Conservation (phyloP, 2,329 filamentous ascomycete species). For the Talaromyces rugulosus region DNA sequence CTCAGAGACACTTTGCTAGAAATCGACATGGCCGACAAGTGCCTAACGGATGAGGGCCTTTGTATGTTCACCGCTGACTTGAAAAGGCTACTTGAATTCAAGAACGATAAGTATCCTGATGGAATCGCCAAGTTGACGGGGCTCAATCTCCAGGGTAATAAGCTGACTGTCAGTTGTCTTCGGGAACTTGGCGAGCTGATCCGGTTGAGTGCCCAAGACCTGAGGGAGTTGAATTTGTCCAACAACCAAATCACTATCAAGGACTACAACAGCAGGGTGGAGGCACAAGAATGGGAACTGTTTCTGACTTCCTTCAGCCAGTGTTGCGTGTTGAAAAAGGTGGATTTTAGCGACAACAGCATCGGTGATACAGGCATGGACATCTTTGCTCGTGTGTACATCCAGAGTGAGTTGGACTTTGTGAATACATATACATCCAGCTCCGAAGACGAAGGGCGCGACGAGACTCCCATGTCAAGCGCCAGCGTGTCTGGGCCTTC, state of each 20-base stretch:
- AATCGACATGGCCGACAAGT: slow-evolving; percentile 43
- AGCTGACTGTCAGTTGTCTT: slow-evolving; percentile 40
- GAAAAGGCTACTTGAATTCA: slow-evolving; percentile 32
- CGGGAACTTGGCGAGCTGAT: slow-evolving; percentile 39
- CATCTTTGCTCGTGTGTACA: slow-evolving; percentile 41
- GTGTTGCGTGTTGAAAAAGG: slow-evolving; percentile 40
- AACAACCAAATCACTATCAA: slow-evolving; percentile 41
- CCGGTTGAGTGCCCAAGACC: slow-evolving; percentile 36
- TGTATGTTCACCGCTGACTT: slow-evolving; percentile 40
- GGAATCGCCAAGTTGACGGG: slow-evolving; percentile 40
- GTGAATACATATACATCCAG: slow-evolving; percentile 25
- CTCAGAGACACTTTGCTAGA: slow-evolving; percentile 36
- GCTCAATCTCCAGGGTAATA: slow-evolving; percentile 43
- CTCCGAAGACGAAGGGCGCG: slow-evolving; percentile 9
- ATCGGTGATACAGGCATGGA: slow-evolving; percentile 44
- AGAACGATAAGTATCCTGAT: slow-evolving; percentile 24
- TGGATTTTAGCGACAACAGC: slow-evolving; percentile 44
- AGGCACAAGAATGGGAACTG: slow-evolving; percentile 38
- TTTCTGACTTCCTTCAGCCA: slow-evolving; percentile 42
- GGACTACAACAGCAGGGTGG: slow-evolving; percentile 20
- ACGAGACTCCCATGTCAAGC: not conserved
- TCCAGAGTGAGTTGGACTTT: slow-evolving; percentile 31
- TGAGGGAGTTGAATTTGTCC: slow-evolving; percentile 46
- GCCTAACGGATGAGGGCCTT: slow-evolving; percentile 45
- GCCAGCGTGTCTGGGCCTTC: not conserved